A percentile compares a stretch with the other conserved stretches of the same genome.
phyloP scores from a whole-genome alignment of 257 asterid genomes.

The Euphrasia confusa region DNA sequence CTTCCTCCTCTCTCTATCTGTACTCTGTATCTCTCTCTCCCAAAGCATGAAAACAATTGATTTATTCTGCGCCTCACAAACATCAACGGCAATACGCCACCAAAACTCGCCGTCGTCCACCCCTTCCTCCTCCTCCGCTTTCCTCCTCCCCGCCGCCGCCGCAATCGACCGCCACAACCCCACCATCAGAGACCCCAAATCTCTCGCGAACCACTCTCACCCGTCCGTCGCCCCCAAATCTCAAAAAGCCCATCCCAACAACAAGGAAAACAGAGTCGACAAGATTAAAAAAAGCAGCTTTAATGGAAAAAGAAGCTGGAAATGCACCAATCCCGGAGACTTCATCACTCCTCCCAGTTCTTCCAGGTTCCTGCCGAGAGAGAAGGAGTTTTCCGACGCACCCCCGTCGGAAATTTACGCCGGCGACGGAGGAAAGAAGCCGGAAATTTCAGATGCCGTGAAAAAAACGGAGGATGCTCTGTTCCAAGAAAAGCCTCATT shows the following conservation, averaged over 20 bases:
- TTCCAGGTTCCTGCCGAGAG: slow-evolving; percentile 58
- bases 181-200: slow-evolving; percentile 36
- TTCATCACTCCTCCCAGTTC: slow-evolving; percentile 76
- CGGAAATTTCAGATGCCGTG: slow-evolving; percentile 19
- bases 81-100: slow-evolving; percentile 49
- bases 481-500: slow-evolving; percentile 15
- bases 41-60: slow-evolving; percentile 49
- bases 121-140: slow-evolving; percentile 29
- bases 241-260: slow-evolving; percentile 18
- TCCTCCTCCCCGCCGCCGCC: slow-evolving; percentile 31
- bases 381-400: slow-evolving; percentile 33
- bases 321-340: slow-evolving; percentile 49
- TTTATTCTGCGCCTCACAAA: slow-evolving; percentile 65
- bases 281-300: slow-evolving; percentile 9
- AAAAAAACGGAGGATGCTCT: slow-evolving; percentile 31
- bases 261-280: slow-evolving; percentile 23
- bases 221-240: no score
- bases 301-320: slow-evolving; percentile 42
- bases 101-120: slow-evolving; percentile 28
- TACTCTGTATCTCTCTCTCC: not conserved
- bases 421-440: slow-evolving; percentile 3
- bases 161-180: slow-evolving; percentile 55
- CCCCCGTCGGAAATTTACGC: slow-evolving; percentile 32
- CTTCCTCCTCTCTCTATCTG: not conserved
- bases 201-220: slow-evolving; percentile 26